Percentiles rank a stretch among this genome's conserved stretches.
These are phyloP conservation scores for Aureobasidium sp. DNA, from an alignment of 2,329 filamentous ascomycete species.

Conservation along the genomic window DNA sequence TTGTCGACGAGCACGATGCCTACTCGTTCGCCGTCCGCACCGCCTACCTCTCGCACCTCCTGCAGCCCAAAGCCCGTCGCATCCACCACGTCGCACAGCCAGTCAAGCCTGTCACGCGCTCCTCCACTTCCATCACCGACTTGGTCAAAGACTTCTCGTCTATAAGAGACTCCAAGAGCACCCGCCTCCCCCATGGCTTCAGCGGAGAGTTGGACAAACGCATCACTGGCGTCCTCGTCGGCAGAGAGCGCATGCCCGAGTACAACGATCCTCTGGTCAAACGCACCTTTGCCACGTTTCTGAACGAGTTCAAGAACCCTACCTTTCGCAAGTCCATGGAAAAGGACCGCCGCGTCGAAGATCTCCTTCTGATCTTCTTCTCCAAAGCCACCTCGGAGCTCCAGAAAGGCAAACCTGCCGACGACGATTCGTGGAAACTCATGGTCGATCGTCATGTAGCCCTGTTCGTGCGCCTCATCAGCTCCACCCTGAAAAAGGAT, in stretches of 20 bases:
- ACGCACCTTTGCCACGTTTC: constrained; percentile 87
- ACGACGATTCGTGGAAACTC: constrained; percentile 83
- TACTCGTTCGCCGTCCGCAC: constrained; percentile 86
- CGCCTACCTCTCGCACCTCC: constrained; percentile 85
- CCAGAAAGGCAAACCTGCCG: constrained; percentile 64
- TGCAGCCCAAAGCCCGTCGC: constrained; percentile 83
- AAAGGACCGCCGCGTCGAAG: constrained; percentile 87
- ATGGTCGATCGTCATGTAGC: constrained; percentile 92
- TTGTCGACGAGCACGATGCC: constrained; percentile 61
- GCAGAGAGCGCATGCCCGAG: constrained; percentile 76
- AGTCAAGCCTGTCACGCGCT: constrained; percentile 55
- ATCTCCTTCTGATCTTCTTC: constrained; percentile 92
- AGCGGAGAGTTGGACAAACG: constrained; percentile 67
- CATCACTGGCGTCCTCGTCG: constrained; percentile 71
- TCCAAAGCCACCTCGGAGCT: constrained; percentile 88
- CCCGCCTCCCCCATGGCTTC: constrained; percentile 64
- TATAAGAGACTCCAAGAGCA: constrained; percentile 61
- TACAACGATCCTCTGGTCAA: constrained; percentile 89
- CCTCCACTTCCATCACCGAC: constrained; percentile 68
- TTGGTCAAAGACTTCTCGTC: constrained; percentile 80
- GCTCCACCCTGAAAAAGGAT: constrained; percentile 70
- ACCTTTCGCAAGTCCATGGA: constrained; percentile 86
- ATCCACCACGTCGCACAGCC: constrained; percentile 70
- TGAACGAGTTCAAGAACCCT: constrained; percentile 85
- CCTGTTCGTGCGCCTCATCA: constrained; percentile 82